Evolutionary conservation across 768 basidiomycete species (phyloP).

Genomic region (Suillus ampliporus): DNA sequence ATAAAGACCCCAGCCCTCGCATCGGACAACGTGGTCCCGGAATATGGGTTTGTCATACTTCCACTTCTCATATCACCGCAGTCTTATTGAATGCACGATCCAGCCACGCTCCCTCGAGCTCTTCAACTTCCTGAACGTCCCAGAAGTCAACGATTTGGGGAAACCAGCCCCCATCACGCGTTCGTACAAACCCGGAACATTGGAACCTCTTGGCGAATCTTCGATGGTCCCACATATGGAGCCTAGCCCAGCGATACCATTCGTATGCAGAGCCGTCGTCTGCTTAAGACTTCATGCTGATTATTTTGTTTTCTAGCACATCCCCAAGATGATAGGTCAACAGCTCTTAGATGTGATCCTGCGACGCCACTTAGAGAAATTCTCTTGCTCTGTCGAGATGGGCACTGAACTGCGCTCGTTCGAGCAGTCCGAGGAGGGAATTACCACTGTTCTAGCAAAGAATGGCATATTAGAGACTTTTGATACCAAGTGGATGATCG

Average conservation of each 20-base stretch:
- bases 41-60: conserved; percentile 35
- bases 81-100: too few relatives aligned
- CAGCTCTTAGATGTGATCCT: conserved; percentile 35
- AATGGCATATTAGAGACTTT: conserved; percentile 9
- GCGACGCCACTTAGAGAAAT: conserved; percentile 24
- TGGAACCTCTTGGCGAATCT: conserved; percentile 7
- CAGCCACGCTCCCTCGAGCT: conserved; percentile 43
- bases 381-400: conserved; percentile 40
- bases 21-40: conserved; percentile 45
- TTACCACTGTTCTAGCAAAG: conserved; percentile 25
- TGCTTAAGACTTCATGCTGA: neutral
- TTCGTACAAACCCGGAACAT: conserved; percentile 32
- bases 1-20: conserved; percentile 27
- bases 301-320: conserved; percentile 16
- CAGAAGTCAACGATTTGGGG: conserved; percentile 39
- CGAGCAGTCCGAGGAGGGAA: conserved; percentile 38
- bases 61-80: neutral
- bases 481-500: conserved; percentile 16
- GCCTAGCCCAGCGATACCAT: conserved; percentile 32
- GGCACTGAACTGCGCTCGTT: conserved; percentile 40
- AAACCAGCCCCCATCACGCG: conserved; percentile 36
- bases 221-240: conserved; percentile 23
- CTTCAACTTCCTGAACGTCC: conserved; percentile 35
- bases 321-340: conserved; percentile 28
- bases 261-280: conserved; percentile 21